These are phyloP conservation scores for Shiraia sp. DNA, from an alignment of 2,329 filamentous ascomycete genomes.

Conservation along the genomic window DNA sequence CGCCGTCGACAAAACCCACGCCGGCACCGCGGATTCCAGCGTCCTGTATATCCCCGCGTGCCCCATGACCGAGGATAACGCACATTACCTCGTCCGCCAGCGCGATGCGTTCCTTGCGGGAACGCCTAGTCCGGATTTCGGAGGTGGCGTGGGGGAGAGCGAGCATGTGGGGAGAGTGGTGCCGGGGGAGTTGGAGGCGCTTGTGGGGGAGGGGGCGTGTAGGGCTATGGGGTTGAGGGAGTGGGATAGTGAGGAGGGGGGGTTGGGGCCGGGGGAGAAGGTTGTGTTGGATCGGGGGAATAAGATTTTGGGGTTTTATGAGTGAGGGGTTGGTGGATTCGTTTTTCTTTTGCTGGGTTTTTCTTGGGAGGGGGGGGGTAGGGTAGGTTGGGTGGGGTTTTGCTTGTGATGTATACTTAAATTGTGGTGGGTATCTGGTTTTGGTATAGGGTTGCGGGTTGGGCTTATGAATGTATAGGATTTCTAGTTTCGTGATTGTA, in stretches of 20 bases:
- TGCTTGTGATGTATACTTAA: no score
- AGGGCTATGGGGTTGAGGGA: constrained; percentile 59
- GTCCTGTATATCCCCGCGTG: constrained; percentile 90
- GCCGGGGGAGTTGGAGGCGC: constrained; percentile 43
- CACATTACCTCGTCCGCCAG: constrained; percentile 71
- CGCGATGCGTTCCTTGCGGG: constrained; percentile 71
- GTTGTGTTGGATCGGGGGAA: constrained; percentile 58
- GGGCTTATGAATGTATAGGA: no score
- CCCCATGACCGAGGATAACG: constrained; percentile 76
- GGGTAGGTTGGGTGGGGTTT: no score
- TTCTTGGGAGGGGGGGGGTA: no score
- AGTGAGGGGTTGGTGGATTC: constrained; percentile 7
- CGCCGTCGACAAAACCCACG: constrained; percentile 78
- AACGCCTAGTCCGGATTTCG: constrained; percentile 53
- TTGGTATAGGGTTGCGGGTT: no score
- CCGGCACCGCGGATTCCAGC: constrained; percentile 72
- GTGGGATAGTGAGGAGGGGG: constrained; percentile 54
- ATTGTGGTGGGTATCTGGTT: no score
- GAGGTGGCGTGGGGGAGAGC: constrained; percentile 66
- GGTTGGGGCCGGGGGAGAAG: constrained; percentile 56
- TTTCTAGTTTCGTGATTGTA: no score
- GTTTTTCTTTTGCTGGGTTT: background rate
- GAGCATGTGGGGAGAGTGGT: constrained; percentile 49
- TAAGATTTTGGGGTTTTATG: constrained; percentile 56
- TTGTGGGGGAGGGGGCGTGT: constrained; percentile 53